phyloP scores from a whole-genome alignment of 139 green algal species.

The Nannochloris sp. region DNA sequence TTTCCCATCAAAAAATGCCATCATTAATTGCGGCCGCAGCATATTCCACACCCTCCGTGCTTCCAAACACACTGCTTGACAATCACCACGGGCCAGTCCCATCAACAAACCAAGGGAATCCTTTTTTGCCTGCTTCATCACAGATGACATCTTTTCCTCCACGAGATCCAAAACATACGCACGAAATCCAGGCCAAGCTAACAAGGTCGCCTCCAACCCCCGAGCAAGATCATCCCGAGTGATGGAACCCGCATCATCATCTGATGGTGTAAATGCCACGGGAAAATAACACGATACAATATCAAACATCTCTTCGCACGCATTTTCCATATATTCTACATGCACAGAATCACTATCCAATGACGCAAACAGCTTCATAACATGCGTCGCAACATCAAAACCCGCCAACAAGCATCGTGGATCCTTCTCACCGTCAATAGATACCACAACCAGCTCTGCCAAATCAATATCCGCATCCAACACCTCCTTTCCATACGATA shows the following conservation, averaged over 20 bases:
- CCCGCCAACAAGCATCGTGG: conserved; percentile 71
- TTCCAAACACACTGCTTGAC: not conserved
- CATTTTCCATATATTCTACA: conserved; percentile 11
- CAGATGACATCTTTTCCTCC: conserved; percentile 50
- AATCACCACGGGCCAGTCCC: not conserved
- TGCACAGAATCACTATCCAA: conserved; percentile 8
- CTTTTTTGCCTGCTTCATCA: conserved; percentile 30
- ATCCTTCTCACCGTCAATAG: conserved; percentile 85
- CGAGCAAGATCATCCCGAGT: conserved; percentile 33
- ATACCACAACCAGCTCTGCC: conserved; percentile 14
- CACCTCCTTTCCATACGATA: not conserved
- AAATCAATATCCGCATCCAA: conserved; percentile 18
- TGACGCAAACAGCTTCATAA: conserved; percentile 14
- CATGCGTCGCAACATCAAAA: conserved; percentile 35
- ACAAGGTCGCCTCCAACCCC: conserved; percentile 27
- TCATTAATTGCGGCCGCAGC: not conserved
- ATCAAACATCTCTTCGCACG: conserved; percentile 70
- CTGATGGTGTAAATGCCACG: conserved; percentile 73
- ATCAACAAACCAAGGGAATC: conserved; percentile 18
- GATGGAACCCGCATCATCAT: conserved; percentile 31
- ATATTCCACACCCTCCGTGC: not conserved
- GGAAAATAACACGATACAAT: conserved; percentile 85
- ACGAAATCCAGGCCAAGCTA: conserved; percentile 29
- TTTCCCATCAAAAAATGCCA: not conserved
- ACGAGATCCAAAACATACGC: conserved; percentile 34